A percentile compares a stretch with the other conserved stretches of the same genome.
These are phyloP conservation scores for Abelmoschus esculentus DNA, from an alignment of 345 rosid genomes.

Conservation along the genomic window DNA sequence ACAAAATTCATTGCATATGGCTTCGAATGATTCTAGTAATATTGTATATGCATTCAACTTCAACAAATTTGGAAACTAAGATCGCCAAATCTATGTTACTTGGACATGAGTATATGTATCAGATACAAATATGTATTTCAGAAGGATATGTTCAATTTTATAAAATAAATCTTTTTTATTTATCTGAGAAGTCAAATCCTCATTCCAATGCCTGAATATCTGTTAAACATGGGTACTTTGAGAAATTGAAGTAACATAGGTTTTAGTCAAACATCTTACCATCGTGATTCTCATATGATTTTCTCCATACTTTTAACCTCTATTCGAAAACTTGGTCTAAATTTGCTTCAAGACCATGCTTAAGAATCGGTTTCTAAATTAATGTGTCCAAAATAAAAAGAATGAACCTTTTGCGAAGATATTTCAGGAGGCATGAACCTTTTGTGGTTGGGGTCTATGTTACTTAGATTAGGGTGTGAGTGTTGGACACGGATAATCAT, in stretches of 20 bases:
- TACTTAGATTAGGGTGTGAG: neutral
- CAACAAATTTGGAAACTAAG: neutral
- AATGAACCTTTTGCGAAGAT: no score
- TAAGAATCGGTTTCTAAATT: neutral
- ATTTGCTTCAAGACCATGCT: neutral
- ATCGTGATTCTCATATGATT: neutral
- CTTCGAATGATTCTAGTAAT: neutral
- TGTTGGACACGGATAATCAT: neutral
- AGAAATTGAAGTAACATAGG: neutral
- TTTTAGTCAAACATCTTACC: neutral
- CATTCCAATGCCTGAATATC: neutral
- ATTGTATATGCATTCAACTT: neutral
- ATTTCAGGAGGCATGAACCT: neutral
- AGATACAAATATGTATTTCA: neutral
- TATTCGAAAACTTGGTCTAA: neutral
- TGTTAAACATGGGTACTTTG: neutral
- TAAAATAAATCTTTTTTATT: no score
- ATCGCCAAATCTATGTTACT: neutral
- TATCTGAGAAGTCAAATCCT: neutral
- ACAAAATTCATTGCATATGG: neutral
- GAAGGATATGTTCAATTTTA: no score
- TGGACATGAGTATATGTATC: neutral
- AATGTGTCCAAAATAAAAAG: neutral
- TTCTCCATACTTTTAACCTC: neutral
- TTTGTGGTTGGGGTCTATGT: neutral